phyloP scores from a whole-genome alignment of 1,284 basidiomycete species.

The Cutaneotrichosporon arboriforme region DNA sequence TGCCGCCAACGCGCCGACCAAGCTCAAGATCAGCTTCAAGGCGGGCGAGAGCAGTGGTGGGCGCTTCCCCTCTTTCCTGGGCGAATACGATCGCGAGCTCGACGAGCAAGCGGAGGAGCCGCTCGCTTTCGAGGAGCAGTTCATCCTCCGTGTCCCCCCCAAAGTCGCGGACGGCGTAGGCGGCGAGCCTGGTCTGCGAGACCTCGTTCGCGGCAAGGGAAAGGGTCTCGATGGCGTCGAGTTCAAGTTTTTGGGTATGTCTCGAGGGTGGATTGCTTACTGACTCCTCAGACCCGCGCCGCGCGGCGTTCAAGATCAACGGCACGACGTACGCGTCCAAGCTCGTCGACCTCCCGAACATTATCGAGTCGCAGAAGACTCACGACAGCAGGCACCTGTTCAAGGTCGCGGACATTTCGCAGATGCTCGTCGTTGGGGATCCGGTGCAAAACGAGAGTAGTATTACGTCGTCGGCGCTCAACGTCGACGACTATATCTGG shows the following conservation, averaged over 20 bases:
- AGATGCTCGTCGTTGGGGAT: conserved; percentile 84
- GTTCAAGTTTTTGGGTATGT: conserved; percentile 94
- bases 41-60: conserved; percentile 21
- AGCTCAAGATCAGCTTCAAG: conserved; percentile 41
- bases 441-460: conserved; percentile 66
- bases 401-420: conserved; percentile 95
- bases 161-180: conserved; percentile 49
- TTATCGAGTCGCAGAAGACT: conserved; percentile 95
- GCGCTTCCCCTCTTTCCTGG: conserved; percentile 64
- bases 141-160: conserved; percentile 83
- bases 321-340: conserved; percentile 79
- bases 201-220: conserved; percentile 73
- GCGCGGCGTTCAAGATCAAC: conserved; percentile 85
- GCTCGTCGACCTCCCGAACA: conserved; percentile 90
- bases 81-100: conserved; percentile 84
- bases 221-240: conserved; percentile 74
- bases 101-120: conserved; percentile 87
- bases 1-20: conserved; percentile 11
- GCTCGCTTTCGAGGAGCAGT: conserved; percentile 94
- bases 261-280: background rate
- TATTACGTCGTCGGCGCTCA: conserved; percentile 58
- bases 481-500: conserved; percentile 94
- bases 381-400: conserved; percentile 95
- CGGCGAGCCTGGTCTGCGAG: conserved; percentile 59
- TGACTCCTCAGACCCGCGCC: conserved; percentile 67